Percentiles rank a stretch among this genome's conserved stretches.
Conservation (phyloP, 1,139 yeast species). For the Candida glucosophila region DNA sequence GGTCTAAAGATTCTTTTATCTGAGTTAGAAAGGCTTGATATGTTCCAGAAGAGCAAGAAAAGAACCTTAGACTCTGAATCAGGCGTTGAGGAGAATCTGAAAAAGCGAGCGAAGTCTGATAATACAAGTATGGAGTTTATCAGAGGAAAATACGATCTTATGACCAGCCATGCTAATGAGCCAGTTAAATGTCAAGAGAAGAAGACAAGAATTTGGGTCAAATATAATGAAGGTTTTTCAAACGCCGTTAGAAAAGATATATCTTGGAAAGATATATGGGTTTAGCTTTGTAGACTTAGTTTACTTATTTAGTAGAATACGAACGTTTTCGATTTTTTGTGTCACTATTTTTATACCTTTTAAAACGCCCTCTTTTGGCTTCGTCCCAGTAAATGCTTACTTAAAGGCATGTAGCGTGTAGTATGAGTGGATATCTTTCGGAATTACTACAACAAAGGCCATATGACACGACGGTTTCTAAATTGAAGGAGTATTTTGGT, state of each 20-base stretch:
- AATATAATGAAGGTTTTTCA: slow-evolving; percentile 87
- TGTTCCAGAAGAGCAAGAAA: slow-evolving; percentile 18
- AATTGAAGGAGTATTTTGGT: no score
- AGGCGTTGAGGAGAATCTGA: slow-evolving; percentile 12
- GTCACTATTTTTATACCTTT: no score
- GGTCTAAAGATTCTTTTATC: slow-evolving; percentile 30
- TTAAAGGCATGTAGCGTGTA: no score
- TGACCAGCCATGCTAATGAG: slow-evolving; percentile 16
- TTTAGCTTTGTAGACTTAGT: no score
- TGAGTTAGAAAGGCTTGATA: slow-evolving; percentile 30
- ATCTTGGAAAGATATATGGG: slow-evolving; percentile 70
- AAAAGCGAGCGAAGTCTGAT: slow-evolving; percentile 13
- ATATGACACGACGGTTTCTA: no score
- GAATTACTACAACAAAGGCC: no score
- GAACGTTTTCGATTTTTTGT: no score
- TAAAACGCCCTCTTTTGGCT: no score
- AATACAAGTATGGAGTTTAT: slow-evolving; percentile 32
- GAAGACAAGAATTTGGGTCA: slow-evolving; percentile 67
- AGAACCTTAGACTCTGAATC: slow-evolving; percentile 14
- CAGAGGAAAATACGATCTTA: slow-evolving; percentile 29
- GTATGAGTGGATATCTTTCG: no score
- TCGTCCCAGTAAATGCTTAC: no score
- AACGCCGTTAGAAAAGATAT: slow-evolving; percentile 87
- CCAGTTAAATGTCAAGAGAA: slow-evolving; percentile 8
- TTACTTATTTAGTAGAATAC: no score